Conservation (phyloP, 1,139 yeast genomes). For the Pichia sp. region DNA sequence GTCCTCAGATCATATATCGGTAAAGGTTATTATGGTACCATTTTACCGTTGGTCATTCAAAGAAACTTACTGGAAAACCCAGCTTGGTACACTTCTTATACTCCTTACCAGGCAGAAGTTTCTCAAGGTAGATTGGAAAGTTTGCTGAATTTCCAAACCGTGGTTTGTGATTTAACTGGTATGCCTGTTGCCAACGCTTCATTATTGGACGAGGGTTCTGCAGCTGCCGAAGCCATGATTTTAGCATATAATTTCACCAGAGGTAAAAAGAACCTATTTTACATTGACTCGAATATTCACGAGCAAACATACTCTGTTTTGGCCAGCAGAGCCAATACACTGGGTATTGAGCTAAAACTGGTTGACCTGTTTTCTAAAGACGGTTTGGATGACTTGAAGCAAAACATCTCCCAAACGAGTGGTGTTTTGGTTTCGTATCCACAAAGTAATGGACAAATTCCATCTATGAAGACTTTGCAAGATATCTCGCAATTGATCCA, state of each 20-base stretch:
- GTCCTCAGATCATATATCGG: conserved; percentile 74
- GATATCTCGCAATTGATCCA: conserved; percentile 61
- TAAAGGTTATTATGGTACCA: conserved; percentile 89
- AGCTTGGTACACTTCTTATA: conserved; percentile 97
- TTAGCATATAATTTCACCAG: conserved; percentile 62
- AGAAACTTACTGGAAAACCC: conserved; percentile 89
- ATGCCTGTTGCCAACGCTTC: conserved; percentile 91
- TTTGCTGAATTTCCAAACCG: conserved; percentile 82
- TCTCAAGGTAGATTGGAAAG: conserved; percentile 95
- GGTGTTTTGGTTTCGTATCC: conserved; percentile 93
- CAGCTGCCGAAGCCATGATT: conserved; percentile 97
- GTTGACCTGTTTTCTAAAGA: conserved; percentile 41
- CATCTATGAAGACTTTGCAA: conserved; percentile 37
- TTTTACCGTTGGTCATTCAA: conserved; percentile 86
- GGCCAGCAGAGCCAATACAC: conserved; percentile 67
- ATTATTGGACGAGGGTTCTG: conserved; percentile 91
- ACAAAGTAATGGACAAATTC: conserved; percentile 71
- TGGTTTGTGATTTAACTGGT: conserved; percentile 84
- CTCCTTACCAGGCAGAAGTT: conserved; percentile 97
- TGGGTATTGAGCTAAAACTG: conserved; percentile 56
- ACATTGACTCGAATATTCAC: conserved; percentile 70
- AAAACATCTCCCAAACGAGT: conserved; percentile 39
- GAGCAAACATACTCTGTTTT: conserved; percentile 82
- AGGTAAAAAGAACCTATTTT: conserved; percentile 60
- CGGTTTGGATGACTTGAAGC: conserved; percentile 36